Percentiles rank a stretch among this genome's conserved stretches.
phyloP scores from a whole-genome alignment of 345 rosid species.

The Sonneratia alba region DNA sequence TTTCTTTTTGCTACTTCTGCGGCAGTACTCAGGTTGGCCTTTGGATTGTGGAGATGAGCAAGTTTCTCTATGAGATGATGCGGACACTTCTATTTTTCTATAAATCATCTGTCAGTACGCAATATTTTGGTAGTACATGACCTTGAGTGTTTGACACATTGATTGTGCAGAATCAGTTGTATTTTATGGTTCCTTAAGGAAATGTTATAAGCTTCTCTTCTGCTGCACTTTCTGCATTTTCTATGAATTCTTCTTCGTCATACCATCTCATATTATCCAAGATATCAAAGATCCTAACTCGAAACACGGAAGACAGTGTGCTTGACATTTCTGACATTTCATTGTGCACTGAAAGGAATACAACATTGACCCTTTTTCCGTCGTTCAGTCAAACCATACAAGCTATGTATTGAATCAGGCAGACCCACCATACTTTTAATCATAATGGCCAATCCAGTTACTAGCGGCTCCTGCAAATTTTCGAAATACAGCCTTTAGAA shows the following conservation, averaged over 20 bases:
- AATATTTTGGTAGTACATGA: not conserved
- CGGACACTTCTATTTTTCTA: not conserved
- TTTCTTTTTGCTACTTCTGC: not conserved
- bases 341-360: too few species aligned
- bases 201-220: too few species aligned
- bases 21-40: not conserved
- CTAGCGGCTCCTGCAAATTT: not conserved
- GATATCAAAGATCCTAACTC: too few species aligned
- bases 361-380: too few species aligned
- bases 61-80: not conserved
- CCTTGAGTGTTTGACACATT: not conserved
- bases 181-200: too few species aligned
- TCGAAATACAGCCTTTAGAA: not conserved
- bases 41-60: not conserved
- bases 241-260: too few species aligned
- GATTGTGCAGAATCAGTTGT: not conserved
- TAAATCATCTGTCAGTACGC: too few species aligned
- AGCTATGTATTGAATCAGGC: not conserved
- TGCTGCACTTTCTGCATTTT: too few species aligned
- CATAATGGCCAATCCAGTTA: not conserved
- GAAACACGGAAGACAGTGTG: too few species aligned
- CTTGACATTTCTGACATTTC: too few species aligned
- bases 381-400: too few species aligned
- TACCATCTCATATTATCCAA: too few species aligned
- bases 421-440: not conserved